Base-by-base conservation (phyloP, 192 early-diverging fungal species). In the Dissophora globulifera region DNA sequence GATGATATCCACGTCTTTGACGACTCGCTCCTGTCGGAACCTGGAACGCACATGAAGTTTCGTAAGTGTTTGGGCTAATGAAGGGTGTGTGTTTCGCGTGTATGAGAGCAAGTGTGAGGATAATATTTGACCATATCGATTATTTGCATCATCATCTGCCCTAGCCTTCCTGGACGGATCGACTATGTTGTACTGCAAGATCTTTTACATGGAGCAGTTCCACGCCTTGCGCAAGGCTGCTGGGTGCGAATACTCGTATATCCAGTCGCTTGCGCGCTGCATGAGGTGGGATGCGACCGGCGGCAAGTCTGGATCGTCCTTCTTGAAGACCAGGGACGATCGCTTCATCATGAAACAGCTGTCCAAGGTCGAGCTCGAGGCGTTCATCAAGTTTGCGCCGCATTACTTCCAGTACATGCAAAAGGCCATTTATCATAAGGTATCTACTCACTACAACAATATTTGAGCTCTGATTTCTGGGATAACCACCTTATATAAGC, bases 161-260 rank as follows among this genome's bases (percentile, higher is more conserved):
- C 10, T 79, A 87, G 83, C 87, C 27, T 93, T 94, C 45, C 83
- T 86, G 22, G 91, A 93, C 48, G 93, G 90, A 1, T 84, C 87
- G 15, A 91, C 92, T 10, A 89, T 88, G 61, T 85, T 98, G 49
- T 84, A 88, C 56, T 98, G 96, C 87, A 93, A 93, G 59, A 91
- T 95, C 11, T 97, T 92, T 74, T 98, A 90, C 78, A 89, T 94
- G 11, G 92, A 94, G 67, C 93, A 98, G 78, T 98, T 98, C 72
- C 94, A 97, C 78, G 92, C 90, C 0, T 67, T 98, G 51, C 85
- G 96, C 20, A 85, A 89, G 8, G 91, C 92, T 50, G 93, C 93
- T 58, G 93, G 92, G 9, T 91, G 92, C 50, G 93, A 94, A 27
- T 88, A 90, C 50, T 89, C 84, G 33, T 97, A 89, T 65, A 88